phyloP scores from a whole-genome alignment of 169 alveolate species.

The Plasmodium knowlesi region DNA sequence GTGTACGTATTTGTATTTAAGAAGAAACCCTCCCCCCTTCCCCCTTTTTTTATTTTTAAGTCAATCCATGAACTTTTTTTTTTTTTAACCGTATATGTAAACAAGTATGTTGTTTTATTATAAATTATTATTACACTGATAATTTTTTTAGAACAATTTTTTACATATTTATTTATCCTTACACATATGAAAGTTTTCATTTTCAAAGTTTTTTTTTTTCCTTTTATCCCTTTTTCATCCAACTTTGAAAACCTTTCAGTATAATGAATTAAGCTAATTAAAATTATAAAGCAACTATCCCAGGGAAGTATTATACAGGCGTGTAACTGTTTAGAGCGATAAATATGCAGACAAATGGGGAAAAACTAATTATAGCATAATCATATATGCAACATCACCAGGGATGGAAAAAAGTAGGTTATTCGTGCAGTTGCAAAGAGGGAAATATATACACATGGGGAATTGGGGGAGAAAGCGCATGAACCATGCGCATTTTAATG shows the following conservation, averaged over 20 bases:
- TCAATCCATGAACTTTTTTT: neutral
- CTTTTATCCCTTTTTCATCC: neutral
- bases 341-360: neutral
- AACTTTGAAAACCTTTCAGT: neutral
- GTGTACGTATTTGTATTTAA: neutral
- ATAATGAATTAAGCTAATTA: neutral
- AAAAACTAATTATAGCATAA: neutral
- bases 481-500: neutral
- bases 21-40: neutral
- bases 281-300: neutral
- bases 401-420: neutral
- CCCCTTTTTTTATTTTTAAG: neutral
- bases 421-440: neutral
- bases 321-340: neutral
- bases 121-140: neutral
- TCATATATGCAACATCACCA: neutral
- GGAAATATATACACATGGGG: neutral
- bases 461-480: neutral
- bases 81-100: neutral
- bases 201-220: slow-evolving; percentile 6
- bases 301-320: neutral
- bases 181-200: neutral
- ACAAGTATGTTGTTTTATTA: neutral
- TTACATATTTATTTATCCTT: slow-evolving; percentile 1
- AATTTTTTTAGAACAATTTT: neutral